Evolutionary conservation across 495 filamentous ascomycete genomes (phyloP), one percentile per base, ranked within the genome.

Genomic region (Terfezia claveryi): DNA sequence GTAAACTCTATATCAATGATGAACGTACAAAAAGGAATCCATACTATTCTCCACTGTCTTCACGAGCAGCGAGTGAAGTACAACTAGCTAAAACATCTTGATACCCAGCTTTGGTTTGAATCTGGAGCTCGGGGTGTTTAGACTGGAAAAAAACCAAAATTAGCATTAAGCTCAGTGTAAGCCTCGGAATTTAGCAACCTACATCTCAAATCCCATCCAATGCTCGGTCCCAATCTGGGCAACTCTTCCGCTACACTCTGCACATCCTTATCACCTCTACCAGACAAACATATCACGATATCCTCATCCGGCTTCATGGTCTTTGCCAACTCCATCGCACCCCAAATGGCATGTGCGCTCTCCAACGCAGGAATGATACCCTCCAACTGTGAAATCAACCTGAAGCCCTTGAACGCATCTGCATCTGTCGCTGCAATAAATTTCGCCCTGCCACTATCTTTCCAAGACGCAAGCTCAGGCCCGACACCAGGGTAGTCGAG

Each of bases 401-500:
- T 74, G 74, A 99, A 95, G 4, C 92, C 91, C n/a, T 74, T 62
- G 57, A 99, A 85, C 3, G 92, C 92, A 66, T 96, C 73, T 7
- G 85, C 84, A 66, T 99, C 91, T 0, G 87, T 94, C 16, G 87
- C 88, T 8, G 86, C 83, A 50, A 96, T 76, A 71, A 92, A 99
- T 63, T 80, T 80, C 53, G 91, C 91, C 0, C 91, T 75, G 44
- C 80, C 72, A 55, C 64, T 80, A 60, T 96, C 92, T 68, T 99
- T 99, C 91, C 92, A 96, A 57, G 73, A 74, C 14, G 80, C 78
- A 36, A 99, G 74, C 65, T 99, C 91, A 10, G 91, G 91, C 0
- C 91, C 91, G 36, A 98, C 91, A 64, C 87, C 91, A 4, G 91
- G 91, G 69, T 98, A 98, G 67, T 98, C 91, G 1, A 98, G 77